Base-by-base conservation (phyloP, 139 green algal species). In the Chlorella sorokiniana region DNA sequence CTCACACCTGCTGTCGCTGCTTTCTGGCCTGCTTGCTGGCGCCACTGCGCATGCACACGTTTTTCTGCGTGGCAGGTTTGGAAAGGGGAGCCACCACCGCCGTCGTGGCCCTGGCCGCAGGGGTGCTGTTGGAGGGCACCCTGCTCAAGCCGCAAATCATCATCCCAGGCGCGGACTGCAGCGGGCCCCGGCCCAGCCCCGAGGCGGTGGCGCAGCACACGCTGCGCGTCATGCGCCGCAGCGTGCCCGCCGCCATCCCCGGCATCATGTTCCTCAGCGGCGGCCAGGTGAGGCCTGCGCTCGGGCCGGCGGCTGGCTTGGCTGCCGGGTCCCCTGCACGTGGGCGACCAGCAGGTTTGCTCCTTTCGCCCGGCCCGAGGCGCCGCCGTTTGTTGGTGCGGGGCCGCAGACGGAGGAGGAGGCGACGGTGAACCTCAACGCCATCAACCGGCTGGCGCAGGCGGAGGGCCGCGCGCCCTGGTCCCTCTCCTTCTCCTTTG, bases 61-160 rank as follows among this genome's bases (percentile, higher is more conserved):
- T n/a, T n/a, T n/a, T n/a, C n/a, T n/a, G n/a, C n/a, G n/a, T n/a
- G n/a, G n/a, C n/a, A n/a, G n/a, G n/a, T n/a, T n/a, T n/a, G n/a
- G n/a, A n/a, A n/a, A n/a, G n/a, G n/a, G n/a, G n/a, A n/a, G n/a
- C n/a, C n/a, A n/a, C n/a, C n/a, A n/a, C n/a, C n/a, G n/a, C n/a
- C n/a, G n/a, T n/a, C n/a, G n/a, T n/a, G n/a, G n/a, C n/a, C n/a
- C n/a, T n/a, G n/a, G n/a, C n/a, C n/a, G 22, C 84, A 93, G 54
- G 78, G 85, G 95, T 98, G 51, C 18, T 77, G 42, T 86, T 96
- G 77, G 92, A 97, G 87, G 93, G 89, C 35, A 91, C 80, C 61
- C 88, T 99, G 76, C 87, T 99, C 0, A 99, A 99, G 89, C 94
- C 93, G 25, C 94, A 97, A 82, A 98, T 98, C 94, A 90, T 97